phyloP scores from a whole-genome alignment of 352 stramenopile genomes.

The Phytopythium aichiense region DNA sequence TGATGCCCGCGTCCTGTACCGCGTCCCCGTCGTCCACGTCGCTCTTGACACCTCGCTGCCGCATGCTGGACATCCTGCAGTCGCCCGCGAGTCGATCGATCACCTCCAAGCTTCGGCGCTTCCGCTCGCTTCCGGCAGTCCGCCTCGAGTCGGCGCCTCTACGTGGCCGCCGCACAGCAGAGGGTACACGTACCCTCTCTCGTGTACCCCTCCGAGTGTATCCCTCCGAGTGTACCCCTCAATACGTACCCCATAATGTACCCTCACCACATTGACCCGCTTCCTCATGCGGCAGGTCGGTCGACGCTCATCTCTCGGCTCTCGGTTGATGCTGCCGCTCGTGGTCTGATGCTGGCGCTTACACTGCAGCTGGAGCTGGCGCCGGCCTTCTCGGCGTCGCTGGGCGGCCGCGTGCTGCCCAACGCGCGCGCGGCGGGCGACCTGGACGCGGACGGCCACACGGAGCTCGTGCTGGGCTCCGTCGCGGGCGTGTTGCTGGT shows the following conservation, averaged over 20 bases:
- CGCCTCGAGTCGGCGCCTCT: neutral
- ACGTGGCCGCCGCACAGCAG: neutral
- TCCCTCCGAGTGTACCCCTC: too few relatives aligned
- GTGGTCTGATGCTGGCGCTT: too few relatives aligned
- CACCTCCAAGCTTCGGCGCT: neutral
- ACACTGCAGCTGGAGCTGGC: conserved; percentile 53
- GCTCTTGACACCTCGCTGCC: conserved; percentile 51
- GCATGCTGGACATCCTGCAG: conserved; percentile 25
- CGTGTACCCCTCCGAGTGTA: too few relatives aligned
- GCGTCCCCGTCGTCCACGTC: conserved; percentile 48
- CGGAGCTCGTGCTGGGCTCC: conserved; percentile 67
- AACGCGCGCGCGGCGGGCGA: conserved; percentile 67
- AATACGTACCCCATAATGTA: too few relatives aligned
- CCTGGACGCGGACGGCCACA: conserved; percentile 57
- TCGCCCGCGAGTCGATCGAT: neutral
- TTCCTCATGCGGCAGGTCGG: neutral
- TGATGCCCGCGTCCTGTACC: conserved; percentile 24
- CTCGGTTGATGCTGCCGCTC: neutral
- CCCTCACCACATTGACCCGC: too few relatives aligned
- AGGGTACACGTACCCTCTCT: too few relatives aligned
- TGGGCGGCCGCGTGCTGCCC: conserved; percentile 64
- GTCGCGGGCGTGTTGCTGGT: conserved; percentile 55
- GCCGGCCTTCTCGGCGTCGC: conserved; percentile 47
- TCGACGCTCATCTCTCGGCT: neutral
- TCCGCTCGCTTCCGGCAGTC: neutral